A percentile compares a stretch with the other conserved stretches of the same genome.
phyloP scores from a whole-genome alignment of 2,329 filamentous ascomycete genomes.

The Aureobasidium subglaciale region DNA sequence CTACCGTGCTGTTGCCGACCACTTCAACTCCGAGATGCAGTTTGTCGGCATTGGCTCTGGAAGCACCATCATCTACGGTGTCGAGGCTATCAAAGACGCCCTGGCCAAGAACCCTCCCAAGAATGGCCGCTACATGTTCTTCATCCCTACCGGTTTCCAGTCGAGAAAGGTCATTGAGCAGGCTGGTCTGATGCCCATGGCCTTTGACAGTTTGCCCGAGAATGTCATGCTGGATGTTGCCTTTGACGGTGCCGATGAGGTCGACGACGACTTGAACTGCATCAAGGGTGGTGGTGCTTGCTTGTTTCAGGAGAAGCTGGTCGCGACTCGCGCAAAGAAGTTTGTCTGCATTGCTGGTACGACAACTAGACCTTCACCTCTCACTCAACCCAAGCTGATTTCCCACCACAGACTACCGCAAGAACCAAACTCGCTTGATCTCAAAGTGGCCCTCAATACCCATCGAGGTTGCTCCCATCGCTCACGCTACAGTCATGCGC shows the following conservation, averaged over 20 bases:
- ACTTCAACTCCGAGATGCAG: conserved; percentile 54
- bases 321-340: conserved; percentile 73
- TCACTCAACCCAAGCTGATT: neutral
- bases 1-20: conserved; percentile 64
- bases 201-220: conserved; percentile 66
- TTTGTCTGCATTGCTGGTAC: conserved; percentile 81
- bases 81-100: conserved; percentile 65
- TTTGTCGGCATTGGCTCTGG: conserved; percentile 76
- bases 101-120: conserved; percentile 36
- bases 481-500: conserved; percentile 67
- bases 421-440: conserved; percentile 69
- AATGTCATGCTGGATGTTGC: conserved; percentile 69
- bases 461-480: conserved; percentile 85
- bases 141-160: conserved; percentile 80
- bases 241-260: conserved; percentile 95
- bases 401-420: conserved; percentile 67
- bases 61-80: conserved; percentile 76
- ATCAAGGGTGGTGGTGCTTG: conserved; percentile 99
- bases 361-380: conserved; percentile 24
- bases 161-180: conserved; percentile 77
- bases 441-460: conserved; percentile 77
- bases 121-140: conserved; percentile 60
- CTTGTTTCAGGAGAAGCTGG: conserved; percentile 94
- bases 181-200: conserved; percentile 68
- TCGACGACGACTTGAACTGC: conserved; percentile 88